Conservation (phyloP, 2,329 filamentous ascomycete species). For the Salinomyces thailandicus region DNA sequence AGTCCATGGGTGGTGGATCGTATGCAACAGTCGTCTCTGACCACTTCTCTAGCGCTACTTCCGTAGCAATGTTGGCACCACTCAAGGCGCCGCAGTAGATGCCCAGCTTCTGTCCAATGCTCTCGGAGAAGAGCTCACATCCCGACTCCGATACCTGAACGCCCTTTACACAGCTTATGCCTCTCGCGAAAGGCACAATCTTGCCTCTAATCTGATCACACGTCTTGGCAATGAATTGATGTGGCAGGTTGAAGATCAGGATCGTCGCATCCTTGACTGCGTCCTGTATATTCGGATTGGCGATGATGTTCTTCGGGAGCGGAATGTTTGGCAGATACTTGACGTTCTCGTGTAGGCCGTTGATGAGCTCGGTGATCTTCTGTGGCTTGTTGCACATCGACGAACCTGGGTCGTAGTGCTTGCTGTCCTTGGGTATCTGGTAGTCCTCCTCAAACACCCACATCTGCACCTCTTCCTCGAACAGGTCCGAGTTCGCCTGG, state of each 20-base stretch:
- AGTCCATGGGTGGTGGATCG: conserved; percentile 83
- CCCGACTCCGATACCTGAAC: conserved; percentile 83
- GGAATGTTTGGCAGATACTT: conserved; percentile 91
- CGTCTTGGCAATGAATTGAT: conserved; percentile 86
- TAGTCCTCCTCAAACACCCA: conserved; percentile 97
- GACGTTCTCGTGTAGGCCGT: conserved; percentile 86
- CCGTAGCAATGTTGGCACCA: conserved; percentile 89
- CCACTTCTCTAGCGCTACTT: conserved; percentile 92
- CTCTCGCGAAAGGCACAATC: conserved; percentile 82
- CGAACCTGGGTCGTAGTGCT: conserved; percentile 55
- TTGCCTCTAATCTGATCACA: conserved; percentile 78
- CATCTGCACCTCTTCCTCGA: conserved; percentile 89
- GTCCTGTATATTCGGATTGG: conserved; percentile 69
- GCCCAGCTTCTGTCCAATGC: conserved; percentile 77
- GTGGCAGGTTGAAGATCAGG: conserved; percentile 89
- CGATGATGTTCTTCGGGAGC: conserved; percentile 72
- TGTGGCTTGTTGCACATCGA: conserved; percentile 55
- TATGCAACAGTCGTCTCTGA: conserved; percentile 96
- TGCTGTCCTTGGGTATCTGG: conserved; percentile 58
- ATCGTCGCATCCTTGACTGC: conserved; percentile 77
- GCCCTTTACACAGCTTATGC: conserved; percentile 96
- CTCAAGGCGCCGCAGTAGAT: conserved; percentile 96
- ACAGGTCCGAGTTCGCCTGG: conserved; percentile 62
- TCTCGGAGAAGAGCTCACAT: conserved; percentile 85
- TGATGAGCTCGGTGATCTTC: conserved; percentile 87